Conservation (phyloP, 2,329 filamentous ascomycete genomes). For the Colletotrichum sp. region DNA sequence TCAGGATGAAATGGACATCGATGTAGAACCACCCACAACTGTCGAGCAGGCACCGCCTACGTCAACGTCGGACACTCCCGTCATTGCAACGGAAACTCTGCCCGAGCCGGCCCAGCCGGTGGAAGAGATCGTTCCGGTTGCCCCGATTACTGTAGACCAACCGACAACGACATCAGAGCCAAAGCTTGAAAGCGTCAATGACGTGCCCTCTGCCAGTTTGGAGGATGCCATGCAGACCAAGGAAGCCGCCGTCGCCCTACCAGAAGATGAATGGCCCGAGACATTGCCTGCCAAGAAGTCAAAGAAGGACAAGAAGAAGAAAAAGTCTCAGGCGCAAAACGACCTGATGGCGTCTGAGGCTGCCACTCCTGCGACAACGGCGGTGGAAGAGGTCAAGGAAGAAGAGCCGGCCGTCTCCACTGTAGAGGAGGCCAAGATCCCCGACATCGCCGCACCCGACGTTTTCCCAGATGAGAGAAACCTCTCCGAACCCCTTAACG, state of each 20-base stretch:
- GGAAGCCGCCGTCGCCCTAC: not conserved
- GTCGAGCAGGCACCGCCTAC: not conserved
- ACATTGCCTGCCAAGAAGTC: constrained; percentile 24
- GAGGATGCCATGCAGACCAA: not conserved
- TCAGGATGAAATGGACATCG: not conserved
- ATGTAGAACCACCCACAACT: not conserved
- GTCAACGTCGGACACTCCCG: not conserved
- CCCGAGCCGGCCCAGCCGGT: not conserved
- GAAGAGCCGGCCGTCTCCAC: constrained; percentile 20
- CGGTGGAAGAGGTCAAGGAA: constrained; percentile 24
- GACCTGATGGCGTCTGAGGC: not conserved
- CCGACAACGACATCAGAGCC: not conserved
- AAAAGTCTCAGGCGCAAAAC: constrained; percentile 18
- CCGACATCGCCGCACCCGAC: not conserved
- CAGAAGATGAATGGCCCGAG: not conserved
- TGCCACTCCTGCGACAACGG: not conserved
- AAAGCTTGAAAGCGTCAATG: not conserved
- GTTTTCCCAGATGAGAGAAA: constrained; percentile 1
- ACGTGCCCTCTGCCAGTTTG: not conserved
- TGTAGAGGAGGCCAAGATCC: not conserved
- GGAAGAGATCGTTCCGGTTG: not conserved
- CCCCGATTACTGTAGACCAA: not conserved
- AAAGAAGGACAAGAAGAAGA: constrained; percentile 37
- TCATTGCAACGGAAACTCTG: not conserved
- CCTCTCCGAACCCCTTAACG: not conserved